A percentile compares a stretch with the other conserved stretches of the same genome.
Conservation (phyloP, 352 stramenopile species). For the Pythium rishiriense region DNA sequence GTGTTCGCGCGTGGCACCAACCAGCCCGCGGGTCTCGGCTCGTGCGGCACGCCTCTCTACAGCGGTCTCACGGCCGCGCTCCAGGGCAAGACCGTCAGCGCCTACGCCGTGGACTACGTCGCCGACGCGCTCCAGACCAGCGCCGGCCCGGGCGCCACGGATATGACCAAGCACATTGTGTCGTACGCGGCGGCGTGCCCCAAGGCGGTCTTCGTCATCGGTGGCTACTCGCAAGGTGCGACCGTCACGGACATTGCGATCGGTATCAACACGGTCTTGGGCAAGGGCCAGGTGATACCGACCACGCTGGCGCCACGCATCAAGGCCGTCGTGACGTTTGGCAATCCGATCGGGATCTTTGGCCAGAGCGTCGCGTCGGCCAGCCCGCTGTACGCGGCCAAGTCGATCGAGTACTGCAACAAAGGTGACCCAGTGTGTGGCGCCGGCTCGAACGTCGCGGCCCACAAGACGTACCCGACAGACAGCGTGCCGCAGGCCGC, state of each 20-base stretch:
- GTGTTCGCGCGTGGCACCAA: slow-evolving; percentile 37
- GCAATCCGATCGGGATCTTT: slow-evolving; percentile 4
- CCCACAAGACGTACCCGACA: slow-evolving; percentile 13
- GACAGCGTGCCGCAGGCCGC: slow-evolving; percentile 10
- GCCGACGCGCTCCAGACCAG: slow-evolving; percentile 27
- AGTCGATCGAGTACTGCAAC: slow-evolving; percentile 20
- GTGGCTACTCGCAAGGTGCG: slow-evolving; percentile 22
- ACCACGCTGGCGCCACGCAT: slow-evolving; percentile 27
- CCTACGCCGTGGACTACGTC: slow-evolving; percentile 33
- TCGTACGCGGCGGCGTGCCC: slow-evolving; percentile 31
- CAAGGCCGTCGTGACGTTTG: slow-evolving; percentile 33
- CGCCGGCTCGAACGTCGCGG: slow-evolving; percentile 5
- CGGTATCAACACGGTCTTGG: slow-evolving; percentile 30
- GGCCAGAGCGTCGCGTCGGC: not conserved
- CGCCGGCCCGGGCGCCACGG: slow-evolving; percentile 28
- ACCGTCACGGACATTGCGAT: slow-evolving; percentile 33
- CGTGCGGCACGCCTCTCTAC: slow-evolving; percentile 26
- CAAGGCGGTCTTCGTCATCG: slow-evolving; percentile 15
- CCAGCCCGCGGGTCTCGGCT: slow-evolving; percentile 32
- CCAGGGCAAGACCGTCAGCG: slow-evolving; percentile 32
- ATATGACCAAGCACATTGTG: slow-evolving; percentile 38
- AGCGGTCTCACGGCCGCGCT: slow-evolving; percentile 28
- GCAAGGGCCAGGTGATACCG: slow-evolving; percentile 20
- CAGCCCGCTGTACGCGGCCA: slow-evolving; percentile 4
- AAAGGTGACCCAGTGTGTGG: slow-evolving; percentile 18